Base-by-base conservation (phyloP, 179 eudicot species). In the Gypsophila paniculata region DNA sequence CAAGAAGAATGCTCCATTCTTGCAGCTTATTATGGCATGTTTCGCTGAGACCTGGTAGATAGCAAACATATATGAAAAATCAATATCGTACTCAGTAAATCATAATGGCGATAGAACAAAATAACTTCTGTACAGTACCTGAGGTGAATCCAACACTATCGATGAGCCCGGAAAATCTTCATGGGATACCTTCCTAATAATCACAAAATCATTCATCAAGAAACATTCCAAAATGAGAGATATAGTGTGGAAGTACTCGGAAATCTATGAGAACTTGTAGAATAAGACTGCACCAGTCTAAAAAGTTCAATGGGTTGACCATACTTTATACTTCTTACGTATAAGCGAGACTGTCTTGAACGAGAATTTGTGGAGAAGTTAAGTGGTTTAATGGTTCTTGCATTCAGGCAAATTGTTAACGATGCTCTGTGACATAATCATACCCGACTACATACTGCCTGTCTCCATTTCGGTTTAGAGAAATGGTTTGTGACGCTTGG, bases 381-480 rank as follows among this genome's bases (percentile, higher is more conserved):
- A 1, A 29, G 34, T 29, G 34, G 34, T 29, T 29, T 39, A 39
- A 39, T 39, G 6, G 19, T 60, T 5, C 14, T 25, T 60, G 18
- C 14, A 26, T 26, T 17, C 12, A 60, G 38, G 38, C 18, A 26
- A 60, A 60, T 25, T 60, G 46, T 57, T 57, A 13, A 18, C 36
- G 5, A 70, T 54, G 32, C 57, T 68, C 23, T 46, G 58, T 25
- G 46, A 69, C 17, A 42, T 9, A 8, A 42, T 42, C 58, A 32
- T 91, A 91, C 97, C 99, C 99, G 65, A 91, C 69, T 12, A 86
- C 72, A 72, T 80, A 88, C 22, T 96, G 86, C 44, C 82, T 71
- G 29, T 85, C 86, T 80, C 83, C 94, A 75, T 85, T 85, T 74
- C 81, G 82, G 32, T 82, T 89, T 65, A 94, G 80, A 71, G 81